Percentiles rank a stretch among this genome's conserved stretches.
phyloP scores from a whole-genome alignment of 345 rosid genomes.

The Moringa oleifera region DNA sequence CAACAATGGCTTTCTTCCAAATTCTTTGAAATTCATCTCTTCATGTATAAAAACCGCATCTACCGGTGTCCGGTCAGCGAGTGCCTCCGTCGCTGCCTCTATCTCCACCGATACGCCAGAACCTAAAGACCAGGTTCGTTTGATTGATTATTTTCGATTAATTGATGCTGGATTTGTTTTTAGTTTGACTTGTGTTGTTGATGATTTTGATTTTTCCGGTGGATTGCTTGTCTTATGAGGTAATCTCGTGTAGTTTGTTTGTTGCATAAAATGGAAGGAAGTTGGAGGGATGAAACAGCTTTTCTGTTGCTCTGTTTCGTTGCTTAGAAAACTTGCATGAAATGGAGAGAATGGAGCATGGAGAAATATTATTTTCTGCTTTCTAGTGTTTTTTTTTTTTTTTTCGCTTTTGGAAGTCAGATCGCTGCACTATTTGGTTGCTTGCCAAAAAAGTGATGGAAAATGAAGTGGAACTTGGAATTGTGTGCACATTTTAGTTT shows the following conservation, averaged over 20 bases:
- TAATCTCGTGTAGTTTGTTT: neutral
- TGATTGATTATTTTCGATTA: conserved; percentile 1
- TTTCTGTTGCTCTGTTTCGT: conserved; percentile 7
- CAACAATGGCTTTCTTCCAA: conserved; percentile 57
- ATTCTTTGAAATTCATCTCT: conserved; percentile 79
- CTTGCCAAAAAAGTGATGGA: conserved; percentile 11
- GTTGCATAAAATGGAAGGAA: neutral
- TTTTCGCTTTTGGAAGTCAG: neutral
- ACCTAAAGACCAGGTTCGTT: conserved; percentile 68
- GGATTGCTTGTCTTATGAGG: neutral
- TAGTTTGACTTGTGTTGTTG: neutral
- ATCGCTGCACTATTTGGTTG: conserved; percentile 2
- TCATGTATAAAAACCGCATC: conserved; percentile 87
- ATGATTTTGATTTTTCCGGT: neutral
- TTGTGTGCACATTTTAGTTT: neutral
- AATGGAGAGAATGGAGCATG: neutral
- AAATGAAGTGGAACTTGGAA: conserved; percentile 1
- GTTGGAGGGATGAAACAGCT: neutral
- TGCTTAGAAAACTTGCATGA: conserved; percentile 7
- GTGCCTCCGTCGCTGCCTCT: conserved; percentile 81
- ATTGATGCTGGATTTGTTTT: neutral
- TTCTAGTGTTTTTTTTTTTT: neutral
- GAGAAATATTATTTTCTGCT: neutral
- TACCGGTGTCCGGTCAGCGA: conserved; percentile 86
- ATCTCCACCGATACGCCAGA: conserved; percentile 54